Evolutionary conservation across 441 rosid species (phyloP).

Genomic region (Populus hybrid): DNA sequence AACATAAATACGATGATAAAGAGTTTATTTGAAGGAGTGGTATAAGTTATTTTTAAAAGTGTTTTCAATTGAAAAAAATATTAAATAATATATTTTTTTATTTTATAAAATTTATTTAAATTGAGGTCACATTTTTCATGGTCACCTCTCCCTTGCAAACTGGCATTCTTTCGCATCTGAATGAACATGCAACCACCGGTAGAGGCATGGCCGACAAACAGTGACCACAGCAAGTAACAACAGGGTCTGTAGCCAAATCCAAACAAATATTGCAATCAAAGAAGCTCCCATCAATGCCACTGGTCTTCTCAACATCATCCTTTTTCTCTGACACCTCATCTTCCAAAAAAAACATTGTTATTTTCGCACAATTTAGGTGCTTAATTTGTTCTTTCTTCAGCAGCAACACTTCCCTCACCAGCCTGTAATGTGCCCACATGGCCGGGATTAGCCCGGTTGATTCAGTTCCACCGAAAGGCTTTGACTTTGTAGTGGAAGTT

Average conservation of each 20-base stretch:
- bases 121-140: conserved; percentile 69
- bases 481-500: conserved; percentile 42
- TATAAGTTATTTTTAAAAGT: too few relatives aligned
- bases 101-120: too few relatives aligned
- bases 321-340: conserved; percentile 52
- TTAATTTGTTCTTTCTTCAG: conserved; percentile 66
- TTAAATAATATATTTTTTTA: too few relatives aligned
- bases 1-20: neutral
- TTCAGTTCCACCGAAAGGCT: conserved; percentile 55
- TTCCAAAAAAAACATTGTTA: conserved; percentile 51
- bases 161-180: conserved; percentile 94
- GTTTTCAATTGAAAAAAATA: too few relatives aligned
- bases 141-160: conserved; percentile 93
- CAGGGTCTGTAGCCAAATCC: conserved; percentile 89
- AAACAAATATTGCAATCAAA: conserved; percentile 90
- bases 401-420: conserved; percentile 86
- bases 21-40: too few relatives aligned
- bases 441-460: conserved; percentile 49
- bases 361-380: conserved; percentile 68
- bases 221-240: conserved; percentile 94
- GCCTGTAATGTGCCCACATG: conserved; percentile 56
- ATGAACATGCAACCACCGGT: conserved; percentile 67
- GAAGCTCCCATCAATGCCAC: conserved; percentile 68
- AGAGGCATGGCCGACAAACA: conserved; percentile 93
- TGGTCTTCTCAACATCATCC: conserved; percentile 54